A percentile compares a stretch with the other conserved stretches of the same genome.
Conservation (phyloP, 805 yeast genomes). For the Myxozyma kluyveri region DNA sequence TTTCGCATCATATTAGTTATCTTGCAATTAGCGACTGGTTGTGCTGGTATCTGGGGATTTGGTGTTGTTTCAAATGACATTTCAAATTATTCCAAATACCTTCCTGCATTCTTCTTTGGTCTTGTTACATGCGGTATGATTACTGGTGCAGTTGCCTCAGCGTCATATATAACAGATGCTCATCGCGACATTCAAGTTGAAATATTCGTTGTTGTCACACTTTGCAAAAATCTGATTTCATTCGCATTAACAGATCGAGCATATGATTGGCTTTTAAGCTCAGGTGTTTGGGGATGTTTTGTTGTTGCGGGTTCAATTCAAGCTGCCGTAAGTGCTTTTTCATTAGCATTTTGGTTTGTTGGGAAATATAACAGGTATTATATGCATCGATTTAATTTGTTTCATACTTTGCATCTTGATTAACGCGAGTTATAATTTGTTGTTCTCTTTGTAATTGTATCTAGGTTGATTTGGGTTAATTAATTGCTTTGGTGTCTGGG, state of each 20-base stretch:
- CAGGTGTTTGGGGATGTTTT: slow-evolving; percentile 20
- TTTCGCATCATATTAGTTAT: slow-evolving; percentile 23
- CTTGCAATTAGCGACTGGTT: slow-evolving; percentile 22
- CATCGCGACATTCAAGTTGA: slow-evolving; percentile 26
- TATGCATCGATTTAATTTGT: slow-evolving; percentile 12
- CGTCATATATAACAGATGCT: slow-evolving; percentile 30
- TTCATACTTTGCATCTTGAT: slow-evolving; percentile 6
- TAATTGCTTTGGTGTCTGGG: not conserved
- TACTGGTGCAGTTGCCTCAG: slow-evolving; percentile 28
- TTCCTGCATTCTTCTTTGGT: slow-evolving; percentile 29
- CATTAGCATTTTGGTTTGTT: slow-evolving; percentile 17
- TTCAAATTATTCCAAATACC: slow-evolving; percentile 13
- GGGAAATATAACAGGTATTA: slow-evolving; percentile 23
- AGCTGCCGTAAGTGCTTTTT: slow-evolving; percentile 19
- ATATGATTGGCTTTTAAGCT: slow-evolving; percentile 19
- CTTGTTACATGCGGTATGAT: slow-evolving; percentile 29
- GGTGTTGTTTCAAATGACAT: slow-evolving; percentile 18
- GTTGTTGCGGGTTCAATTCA: slow-evolving; percentile 29
- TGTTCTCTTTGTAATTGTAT: too few relatives aligned
- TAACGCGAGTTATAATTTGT: too few relatives aligned
- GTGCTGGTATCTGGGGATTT: slow-evolving; percentile 28
- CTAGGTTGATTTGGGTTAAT: not conserved
- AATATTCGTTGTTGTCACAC: slow-evolving; percentile 21
- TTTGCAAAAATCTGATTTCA: slow-evolving; percentile 25
- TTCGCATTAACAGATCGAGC: slow-evolving; percentile 26